Percentiles rank a stretch among this genome's conserved stretches.
phyloP scores from a whole-genome alignment of 2,329 filamentous ascomycete genomes.

The Alternaria metachromatica region DNA sequence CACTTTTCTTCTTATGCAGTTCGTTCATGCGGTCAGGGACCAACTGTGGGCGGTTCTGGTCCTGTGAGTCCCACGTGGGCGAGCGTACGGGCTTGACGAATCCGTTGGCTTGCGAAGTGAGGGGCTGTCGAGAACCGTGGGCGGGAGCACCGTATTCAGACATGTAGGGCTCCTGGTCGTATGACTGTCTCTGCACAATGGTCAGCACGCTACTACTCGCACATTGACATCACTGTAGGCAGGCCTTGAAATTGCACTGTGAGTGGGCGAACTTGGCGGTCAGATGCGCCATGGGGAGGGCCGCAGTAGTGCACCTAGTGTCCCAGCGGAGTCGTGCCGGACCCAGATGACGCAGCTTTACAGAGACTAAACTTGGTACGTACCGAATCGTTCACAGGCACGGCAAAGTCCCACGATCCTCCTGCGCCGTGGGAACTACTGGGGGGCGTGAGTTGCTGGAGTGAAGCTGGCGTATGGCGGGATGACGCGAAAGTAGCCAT shows the following conservation, averaged over 20 bases:
- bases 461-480: slow-evolving; percentile 35
- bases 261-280: slow-evolving; percentile 23
- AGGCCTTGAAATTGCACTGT: background rate
- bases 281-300: slow-evolving; percentile 27
- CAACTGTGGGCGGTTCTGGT: slow-evolving; percentile 35
- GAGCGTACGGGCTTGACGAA: slow-evolving; percentile 37
- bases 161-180: slow-evolving; percentile 45
- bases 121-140: slow-evolving; percentile 42
- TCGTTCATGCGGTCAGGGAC: slow-evolving; percentile 45
- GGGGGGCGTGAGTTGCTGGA: slow-evolving; percentile 49
- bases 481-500: slow-evolving; percentile 46
- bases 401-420: slow-evolving; percentile 49
- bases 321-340: background rate
- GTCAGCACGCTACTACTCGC: slow-evolving; percentile 28
- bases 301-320: slow-evolving; percentile 30
- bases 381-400: slow-evolving; percentile 47
- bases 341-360: slow-evolving; percentile 20
- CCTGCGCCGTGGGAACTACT: slow-evolving; percentile 49
- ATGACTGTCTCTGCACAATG: slow-evolving; percentile 32
- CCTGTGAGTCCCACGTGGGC: slow-evolving; percentile 40
- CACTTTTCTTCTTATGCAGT: slow-evolving; percentile 50
- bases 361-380: slow-evolving; percentile 24
- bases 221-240: background rate
- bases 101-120: slow-evolving; percentile 45
- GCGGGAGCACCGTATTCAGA: slow-evolving; percentile 39